Evolutionary conservation across 257 asterid species (phyloP).

Genomic region (Capsicum rhomboideum): DNA sequence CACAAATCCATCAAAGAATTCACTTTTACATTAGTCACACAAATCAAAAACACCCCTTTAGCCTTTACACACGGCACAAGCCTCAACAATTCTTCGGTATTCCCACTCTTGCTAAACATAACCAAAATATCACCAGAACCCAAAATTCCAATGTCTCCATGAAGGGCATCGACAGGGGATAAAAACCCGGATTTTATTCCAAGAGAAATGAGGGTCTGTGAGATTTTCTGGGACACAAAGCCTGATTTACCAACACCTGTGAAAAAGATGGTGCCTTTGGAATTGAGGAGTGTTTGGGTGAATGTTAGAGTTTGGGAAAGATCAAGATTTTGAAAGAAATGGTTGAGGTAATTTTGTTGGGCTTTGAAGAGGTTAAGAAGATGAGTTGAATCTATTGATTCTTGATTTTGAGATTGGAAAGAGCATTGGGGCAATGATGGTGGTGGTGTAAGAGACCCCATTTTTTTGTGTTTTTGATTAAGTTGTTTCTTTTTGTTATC

Average conservation of each 20-base stretch:
- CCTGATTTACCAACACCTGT: constrained; percentile 94
- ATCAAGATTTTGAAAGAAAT: constrained; percentile 80
- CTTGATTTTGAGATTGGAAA: not conserved
- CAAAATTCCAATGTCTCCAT: constrained; percentile 87
- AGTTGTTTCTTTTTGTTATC: not conserved
- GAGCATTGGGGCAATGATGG: too few species aligned
- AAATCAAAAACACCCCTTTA: constrained; percentile 69
- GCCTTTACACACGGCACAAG: constrained; percentile 87
- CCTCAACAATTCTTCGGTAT: constrained; percentile 60
- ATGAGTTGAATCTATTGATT: constrained; percentile 37
- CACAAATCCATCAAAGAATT: constrained; percentile 47
- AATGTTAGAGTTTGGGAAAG: constrained; percentile 66
- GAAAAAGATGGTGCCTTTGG: constrained; percentile 68
- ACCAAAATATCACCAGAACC: constrained; percentile 53
- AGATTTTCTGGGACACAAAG: constrained; percentile 77
- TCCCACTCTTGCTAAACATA: constrained; percentile 87
- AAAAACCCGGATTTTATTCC: constrained; percentile 69
- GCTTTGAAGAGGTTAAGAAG: constrained; percentile 66
- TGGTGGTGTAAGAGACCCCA: constrained; percentile 26
- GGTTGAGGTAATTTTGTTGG: constrained; percentile 83
- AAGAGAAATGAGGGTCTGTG: constrained; percentile 78
- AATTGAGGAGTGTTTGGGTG: constrained; percentile 62
- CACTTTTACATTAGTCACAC: constrained; percentile 64
- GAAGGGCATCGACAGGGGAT: constrained; percentile 86
- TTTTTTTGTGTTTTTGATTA: not conserved